A percentile compares a stretch with the other conserved stretches of the same genome.
phyloP scores from a whole-genome alignment of 768 basidiomycete species.

The Phlebiopsis flavidoalba region DNA sequence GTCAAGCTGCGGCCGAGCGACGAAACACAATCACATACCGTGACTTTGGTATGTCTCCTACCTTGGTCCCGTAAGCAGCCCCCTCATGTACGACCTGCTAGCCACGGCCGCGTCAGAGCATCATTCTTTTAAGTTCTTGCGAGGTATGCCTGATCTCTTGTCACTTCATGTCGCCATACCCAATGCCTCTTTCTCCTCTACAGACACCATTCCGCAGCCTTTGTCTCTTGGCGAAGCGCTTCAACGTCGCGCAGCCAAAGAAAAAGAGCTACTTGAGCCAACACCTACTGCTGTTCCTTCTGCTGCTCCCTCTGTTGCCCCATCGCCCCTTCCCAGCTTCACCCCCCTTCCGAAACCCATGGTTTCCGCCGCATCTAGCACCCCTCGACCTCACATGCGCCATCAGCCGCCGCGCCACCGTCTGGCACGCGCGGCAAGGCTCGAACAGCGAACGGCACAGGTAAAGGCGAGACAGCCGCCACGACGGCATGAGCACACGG shows the following conservation, averaged over 20 bases:
- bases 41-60: slow-evolving; percentile 61
- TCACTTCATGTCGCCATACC: neutral
- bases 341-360: neutral
- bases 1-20: slow-evolving; percentile 54
- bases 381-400: neutral
- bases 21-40: slow-evolving; percentile 59
- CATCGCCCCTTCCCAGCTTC: neutral
- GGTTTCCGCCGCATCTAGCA: neutral
- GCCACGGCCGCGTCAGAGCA: slow-evolving; percentile 56
- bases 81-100: slow-evolving; percentile 19
- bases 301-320: slow-evolving; percentile 13
- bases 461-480: neutral
- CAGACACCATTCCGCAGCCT: slow-evolving; percentile 66
- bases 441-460: neutral
- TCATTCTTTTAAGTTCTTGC: slow-evolving; percentile 69
- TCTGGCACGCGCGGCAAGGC: neutral
- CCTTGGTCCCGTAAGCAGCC: slow-evolving; percentile 5
- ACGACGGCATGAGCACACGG: slow-evolving; percentile 3
- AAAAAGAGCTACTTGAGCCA: slow-evolving; percentile 47
- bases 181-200: neutral
- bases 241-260: slow-evolving; percentile 43
- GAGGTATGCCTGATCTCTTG: slow-evolving; percentile 35
- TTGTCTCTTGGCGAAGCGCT: slow-evolving; percentile 59
- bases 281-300: slow-evolving; percentile 21
- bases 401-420: neutral